A percentile compares a stretch with the other conserved stretches of the same genome.
These are phyloP conservation scores for Taxillus chinensis DNA, from an alignment of 164 flowering plant genomes.

Conservation along the genomic window DNA sequence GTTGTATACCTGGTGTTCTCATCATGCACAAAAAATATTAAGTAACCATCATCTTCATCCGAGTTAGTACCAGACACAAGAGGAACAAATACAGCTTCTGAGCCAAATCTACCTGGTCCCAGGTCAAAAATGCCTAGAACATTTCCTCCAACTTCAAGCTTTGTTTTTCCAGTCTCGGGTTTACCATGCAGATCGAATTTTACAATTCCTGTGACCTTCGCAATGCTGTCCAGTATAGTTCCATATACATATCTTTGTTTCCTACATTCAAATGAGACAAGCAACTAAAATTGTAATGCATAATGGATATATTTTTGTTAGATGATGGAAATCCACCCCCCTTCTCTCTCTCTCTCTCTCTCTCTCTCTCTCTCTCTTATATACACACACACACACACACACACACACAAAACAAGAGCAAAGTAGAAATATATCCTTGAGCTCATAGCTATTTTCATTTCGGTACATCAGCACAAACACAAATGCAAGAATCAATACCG, in stretches of 20 bases:
- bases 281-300: too few relatives aligned
- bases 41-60: constrained; percentile 96
- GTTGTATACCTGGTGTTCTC: constrained; percentile 67
- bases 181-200: constrained; percentile 86
- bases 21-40: constrained; percentile 81
- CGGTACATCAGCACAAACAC: too few relatives aligned
- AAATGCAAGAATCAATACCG: constrained; percentile 28
- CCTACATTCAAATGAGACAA: constrained; percentile 23
- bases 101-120: constrained; percentile 82
- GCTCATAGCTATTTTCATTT: too few relatives aligned
- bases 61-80: constrained; percentile 52
- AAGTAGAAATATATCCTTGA: too few relatives aligned
- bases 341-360: too few relatives aligned
- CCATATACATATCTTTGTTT: constrained; percentile 85
- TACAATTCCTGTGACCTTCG: constrained; percentile 67
- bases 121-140: constrained; percentile 72
- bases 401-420: too few relatives aligned
- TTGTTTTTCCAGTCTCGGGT: constrained; percentile 57
- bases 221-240: constrained; percentile 62
- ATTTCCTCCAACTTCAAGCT: constrained; percentile 86
- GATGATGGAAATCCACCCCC: too few relatives aligned
- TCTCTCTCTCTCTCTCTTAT: too few relatives aligned
- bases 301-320: too few relatives aligned
- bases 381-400: too few relatives aligned
- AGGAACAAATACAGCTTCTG: constrained; percentile 92